Base-by-base conservation (phyloP, 257 asterid genomes). In the Solanum neorickii region DNA sequence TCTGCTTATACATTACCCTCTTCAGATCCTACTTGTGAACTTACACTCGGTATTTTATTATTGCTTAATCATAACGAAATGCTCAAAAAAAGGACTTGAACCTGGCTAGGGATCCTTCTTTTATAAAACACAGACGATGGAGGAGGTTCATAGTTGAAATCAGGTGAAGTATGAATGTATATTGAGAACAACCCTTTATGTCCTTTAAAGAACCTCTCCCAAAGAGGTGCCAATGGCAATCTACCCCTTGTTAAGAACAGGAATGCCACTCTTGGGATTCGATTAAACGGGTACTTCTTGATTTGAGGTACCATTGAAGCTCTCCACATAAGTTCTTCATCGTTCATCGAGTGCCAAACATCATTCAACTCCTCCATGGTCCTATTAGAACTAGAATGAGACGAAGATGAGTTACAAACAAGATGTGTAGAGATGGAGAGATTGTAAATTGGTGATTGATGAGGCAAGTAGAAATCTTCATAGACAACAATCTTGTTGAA, bases 141-240 rank as follows among this genome's bases (percentile, higher is more conserved):
- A 20, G 92, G 88, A 15, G 94, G 94, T 72, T 93, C 92, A 37
- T 86, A 39, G 29, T 44, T 20, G 87, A 91, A 94, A 29, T 89
- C 93, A 3, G 98, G 95, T 4, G 90, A 89, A 9, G 95, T 89
- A 23, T 95, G 98, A 46, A 96, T 90, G 88, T 96, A 96, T 85
- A 96, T 93, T 6, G 99, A 92, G 87, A 91, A 95, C 60, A 92
- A 80, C 25, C 91, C 93, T 90, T 92, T 91, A 76, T 96, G 91
- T 35, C 98, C 95, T 89, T 88, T 91, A 75, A 96, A 96, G 94
- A 94, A 96, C 89, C 91, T 86, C 87, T 94, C 97, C 99, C 99
- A 95, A 20, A 95, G 92, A 46, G 98, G 94, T 31, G 92, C 93
- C 83, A 94, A 83, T 6, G 94, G 96, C 82, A 96, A 66, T 52